Evolutionary conservation across 73 alveolate species (phyloP), one percentile per base, ranked within the genome.

Genomic region (Tetrahymena malaccensis): DNA sequence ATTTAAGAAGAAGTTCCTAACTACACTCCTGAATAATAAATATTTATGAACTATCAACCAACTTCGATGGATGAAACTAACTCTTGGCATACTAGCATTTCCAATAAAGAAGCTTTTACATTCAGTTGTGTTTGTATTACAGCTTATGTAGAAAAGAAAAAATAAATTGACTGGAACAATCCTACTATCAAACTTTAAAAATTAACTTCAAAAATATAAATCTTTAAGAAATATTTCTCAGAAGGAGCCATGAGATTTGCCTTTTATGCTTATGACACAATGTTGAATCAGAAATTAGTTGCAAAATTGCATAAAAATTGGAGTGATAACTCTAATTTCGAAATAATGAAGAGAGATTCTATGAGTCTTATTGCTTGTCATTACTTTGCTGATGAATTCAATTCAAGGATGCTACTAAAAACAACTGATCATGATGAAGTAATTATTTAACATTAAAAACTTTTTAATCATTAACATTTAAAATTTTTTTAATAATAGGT

Each of bases 221-320:
- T 96, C 1, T 96, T 93, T 43, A 83, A 95, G 22, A 84, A 56
- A 27, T 97, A 96, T 34, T 96, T 96, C 95, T 55, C 89, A 33
- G 97, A 96, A 55, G 98, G 98, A 27, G 96, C 98, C 21, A 95
- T 50, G 96, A 95, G 96, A 93, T 96, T 93, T 37, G 98, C 98
- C 27, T 96, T 95, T 93, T 94, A 93, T 85, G 55, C 94, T 70
- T 85, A 95, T 84, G 98, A 96, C 89, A 43, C 84, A 1, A 70
- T 43, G 40, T 95, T 96, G 37, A 55, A 96, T 13, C 33, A 95
- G 94, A 94, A 96, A 43, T 94, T 94, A 40, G 98, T 96, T 35
- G 98, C 96, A 35, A 96, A 96, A 93, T 1, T 96, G 9, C 94
- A 84, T 22, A 57, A 93, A 43, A 94, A 94, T 33, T 70, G 34